phyloP scores from a whole-genome alignment of 495 filamentous ascomycete species.

The Penicillium riverlandense region DNA sequence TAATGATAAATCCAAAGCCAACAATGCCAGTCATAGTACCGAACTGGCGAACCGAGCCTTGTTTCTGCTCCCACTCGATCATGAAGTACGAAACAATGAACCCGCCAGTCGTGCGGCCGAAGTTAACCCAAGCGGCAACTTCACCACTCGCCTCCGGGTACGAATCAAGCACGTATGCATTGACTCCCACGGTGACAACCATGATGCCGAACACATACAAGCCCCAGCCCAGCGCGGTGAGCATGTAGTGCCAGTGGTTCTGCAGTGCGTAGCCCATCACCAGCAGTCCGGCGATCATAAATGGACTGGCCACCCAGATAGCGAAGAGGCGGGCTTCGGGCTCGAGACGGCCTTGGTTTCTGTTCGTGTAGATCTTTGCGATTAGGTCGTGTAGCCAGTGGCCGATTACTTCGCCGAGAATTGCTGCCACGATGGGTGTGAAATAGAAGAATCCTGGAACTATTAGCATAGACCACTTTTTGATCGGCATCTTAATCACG shows the following conservation, averaged over 20 bases:
- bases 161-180: constrained; percentile 52
- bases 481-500: neutral
- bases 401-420: constrained; percentile 46
- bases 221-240: constrained; percentile 46
- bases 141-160: constrained; percentile 52
- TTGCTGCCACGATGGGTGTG: constrained; percentile 45
- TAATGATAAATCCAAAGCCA: constrained; percentile 29
- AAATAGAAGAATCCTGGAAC: constrained; percentile 51
- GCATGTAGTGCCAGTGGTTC: constrained; percentile 48
- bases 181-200: constrained; percentile 55
- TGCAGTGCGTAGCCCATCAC: constrained; percentile 50
- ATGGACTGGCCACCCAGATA: constrained; percentile 40
- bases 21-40: constrained; percentile 45
- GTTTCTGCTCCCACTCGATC: constrained; percentile 25
- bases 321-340: constrained; percentile 52
- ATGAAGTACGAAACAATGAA: constrained; percentile 49
- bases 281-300: constrained; percentile 44
- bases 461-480: neutral
- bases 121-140: constrained; percentile 47
- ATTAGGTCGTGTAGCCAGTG: constrained; percentile 55
- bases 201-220: constrained; percentile 55
- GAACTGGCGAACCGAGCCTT: constrained; percentile 31
- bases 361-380: constrained; percentile 39
- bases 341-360: constrained; percentile 46
- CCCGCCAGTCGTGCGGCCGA: constrained; percentile 36